Percentiles rank a stretch among this genome's conserved stretches.
Conservation (phyloP, 495 filamentous ascomycete genomes). For the Annulohypoxylon stygium region DNA sequence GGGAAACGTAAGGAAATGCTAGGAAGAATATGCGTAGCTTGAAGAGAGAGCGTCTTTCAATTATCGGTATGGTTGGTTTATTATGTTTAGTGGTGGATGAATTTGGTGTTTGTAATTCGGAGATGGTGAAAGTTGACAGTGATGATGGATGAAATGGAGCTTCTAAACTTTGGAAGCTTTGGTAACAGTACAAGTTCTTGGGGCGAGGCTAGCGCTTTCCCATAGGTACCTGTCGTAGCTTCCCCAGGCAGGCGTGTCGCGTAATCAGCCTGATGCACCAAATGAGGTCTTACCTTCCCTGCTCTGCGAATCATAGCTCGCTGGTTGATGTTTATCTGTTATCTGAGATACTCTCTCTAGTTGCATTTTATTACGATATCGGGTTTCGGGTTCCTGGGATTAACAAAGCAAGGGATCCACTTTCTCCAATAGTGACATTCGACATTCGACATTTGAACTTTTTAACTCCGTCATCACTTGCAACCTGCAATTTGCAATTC, state of each 20-base stretch:
- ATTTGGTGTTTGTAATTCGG: conserved; percentile 7
- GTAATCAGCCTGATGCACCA: conserved; percentile 50
- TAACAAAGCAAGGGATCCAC: conserved; percentile 10
- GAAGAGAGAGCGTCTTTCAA: not conserved
- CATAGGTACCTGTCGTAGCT: conserved; percentile 36
- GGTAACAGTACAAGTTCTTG: conserved; percentile 9
- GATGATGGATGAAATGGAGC: conserved; percentile 28
- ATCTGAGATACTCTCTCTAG: not conserved
- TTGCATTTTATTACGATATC: conserved; percentile 15
- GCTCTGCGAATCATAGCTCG: not conserved
- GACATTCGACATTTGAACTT: not conserved
- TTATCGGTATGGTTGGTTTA: conserved; percentile 3
- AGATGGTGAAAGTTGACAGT: not conserved
- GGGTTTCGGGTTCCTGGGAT: not conserved
- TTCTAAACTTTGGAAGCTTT: conserved; percentile 29
- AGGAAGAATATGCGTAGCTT: not conserved
- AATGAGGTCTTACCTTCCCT: conserved; percentile 17
- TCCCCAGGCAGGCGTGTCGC: conserved; percentile 50
- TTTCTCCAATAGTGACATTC: conserved; percentile 8
- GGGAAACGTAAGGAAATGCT: conserved; percentile 10
- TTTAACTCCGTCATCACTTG: conserved; percentile 35
- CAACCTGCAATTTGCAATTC: not conserved
- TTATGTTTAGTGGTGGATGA: conserved; percentile 22
- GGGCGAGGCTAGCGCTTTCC: conserved; percentile 35
- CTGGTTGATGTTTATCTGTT: not conserved